These are phyloP conservation scores for Puccinia hordei DNA, from an alignment of 1,284 basidiomycete genomes.

Conservation along the genomic window DNA sequence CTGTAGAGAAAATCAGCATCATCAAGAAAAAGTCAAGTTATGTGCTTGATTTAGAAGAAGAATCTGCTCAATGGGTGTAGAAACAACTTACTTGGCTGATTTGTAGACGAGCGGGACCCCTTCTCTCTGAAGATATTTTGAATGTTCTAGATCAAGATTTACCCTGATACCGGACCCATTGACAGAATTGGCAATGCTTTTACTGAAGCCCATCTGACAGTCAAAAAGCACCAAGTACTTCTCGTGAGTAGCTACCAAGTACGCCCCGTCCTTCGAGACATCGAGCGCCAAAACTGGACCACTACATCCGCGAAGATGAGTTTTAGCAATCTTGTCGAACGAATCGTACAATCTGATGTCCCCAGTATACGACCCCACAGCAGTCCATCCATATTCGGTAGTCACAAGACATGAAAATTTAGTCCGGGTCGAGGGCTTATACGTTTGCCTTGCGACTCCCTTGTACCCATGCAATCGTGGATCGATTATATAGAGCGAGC, in stretches of 20 bases:
- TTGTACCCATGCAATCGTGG: slow-evolving; percentile 86
- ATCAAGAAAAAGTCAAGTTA: neutral
- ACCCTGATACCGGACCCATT: no score
- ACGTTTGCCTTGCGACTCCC: slow-evolving; percentile 96
- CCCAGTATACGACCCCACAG: slow-evolving; percentile 93
- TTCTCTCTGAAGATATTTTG: no score
- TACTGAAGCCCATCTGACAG: no score
- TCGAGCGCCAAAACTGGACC: slow-evolving; percentile 92
- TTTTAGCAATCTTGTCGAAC: slow-evolving; percentile 93
- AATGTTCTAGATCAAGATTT: no score
- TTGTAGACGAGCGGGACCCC: no score
- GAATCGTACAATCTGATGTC: slow-evolving; percentile 93
- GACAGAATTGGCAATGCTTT: no score
- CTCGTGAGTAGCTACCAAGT: slow-evolving; percentile 93
- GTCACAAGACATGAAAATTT: slow-evolving; percentile 92
- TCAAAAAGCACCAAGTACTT: slow-evolving; percentile 77
- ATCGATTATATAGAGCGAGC: slow-evolving; percentile 95
- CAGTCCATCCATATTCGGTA: slow-evolving; percentile 81
- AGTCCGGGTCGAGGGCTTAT: slow-evolving; percentile 76
- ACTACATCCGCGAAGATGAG: slow-evolving; percentile 89
- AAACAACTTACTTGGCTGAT: no score
- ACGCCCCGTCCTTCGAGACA: slow-evolving; percentile 89
- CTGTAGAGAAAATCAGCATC: slow-evolving; percentile 63
- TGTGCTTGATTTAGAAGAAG: no score
- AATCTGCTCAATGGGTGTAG: no score